phyloP scores from a whole-genome alignment of 2,329 filamentous ascomycete species.

The Aspergillus sp. region DNA sequence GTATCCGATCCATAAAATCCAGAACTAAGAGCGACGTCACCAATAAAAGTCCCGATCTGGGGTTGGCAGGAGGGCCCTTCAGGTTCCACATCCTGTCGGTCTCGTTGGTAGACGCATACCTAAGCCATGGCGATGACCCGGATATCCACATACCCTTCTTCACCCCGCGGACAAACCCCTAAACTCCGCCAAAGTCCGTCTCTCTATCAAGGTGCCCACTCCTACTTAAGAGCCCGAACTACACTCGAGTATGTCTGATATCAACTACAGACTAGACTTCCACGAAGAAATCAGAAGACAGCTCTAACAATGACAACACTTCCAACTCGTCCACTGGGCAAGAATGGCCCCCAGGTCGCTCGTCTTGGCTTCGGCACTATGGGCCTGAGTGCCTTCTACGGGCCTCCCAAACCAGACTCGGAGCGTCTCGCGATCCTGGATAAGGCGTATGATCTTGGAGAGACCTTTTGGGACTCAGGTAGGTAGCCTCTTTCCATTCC shows the following conservation, averaged over 20 bases:
- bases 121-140: too few species aligned
- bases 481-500: conserved; percentile 5
- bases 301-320: neutral
- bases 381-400: conserved; percentile 31
- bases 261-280: too few species aligned
- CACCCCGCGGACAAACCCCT: neutral
- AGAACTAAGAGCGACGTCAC: too few species aligned
- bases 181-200: neutral
- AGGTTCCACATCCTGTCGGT: too few species aligned
- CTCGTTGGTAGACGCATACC: too few species aligned
- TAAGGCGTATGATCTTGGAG: conserved; percentile 44
- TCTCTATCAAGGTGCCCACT: too few species aligned
- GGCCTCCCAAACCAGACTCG: conserved; percentile 35
- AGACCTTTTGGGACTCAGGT: conserved; percentile 46
- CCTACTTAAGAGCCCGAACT: too few species aligned
- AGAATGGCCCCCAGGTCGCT: conserved; percentile 28
- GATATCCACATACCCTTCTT: too few species aligned
- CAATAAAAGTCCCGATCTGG: too few species aligned
- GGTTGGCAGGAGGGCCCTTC: too few species aligned
- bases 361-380: conserved; percentile 31
- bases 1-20: too few species aligned
- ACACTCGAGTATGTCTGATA: too few species aligned
- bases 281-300: neutral
- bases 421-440: conserved; percentile 49
- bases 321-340: conserved; percentile 26